These are phyloP conservation scores for Phaeoacremonium minimum DNA, from an alignment of 2,329 filamentous ascomycete species.

Conservation along the genomic window DNA sequence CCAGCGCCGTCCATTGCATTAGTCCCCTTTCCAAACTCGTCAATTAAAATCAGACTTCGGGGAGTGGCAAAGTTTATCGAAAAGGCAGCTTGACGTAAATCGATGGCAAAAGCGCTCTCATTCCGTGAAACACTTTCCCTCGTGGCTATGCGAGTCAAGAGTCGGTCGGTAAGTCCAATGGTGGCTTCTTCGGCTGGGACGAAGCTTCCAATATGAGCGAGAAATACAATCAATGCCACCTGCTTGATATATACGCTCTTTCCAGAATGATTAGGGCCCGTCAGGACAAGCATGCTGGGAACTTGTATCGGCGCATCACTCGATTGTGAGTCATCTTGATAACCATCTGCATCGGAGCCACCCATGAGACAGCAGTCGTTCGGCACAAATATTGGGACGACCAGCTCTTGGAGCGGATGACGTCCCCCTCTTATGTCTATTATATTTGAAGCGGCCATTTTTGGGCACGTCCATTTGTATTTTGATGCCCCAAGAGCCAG, in stretches of 20 bases:
- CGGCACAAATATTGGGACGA: conserved; percentile 73
- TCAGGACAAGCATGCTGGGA: conserved; percentile 74
- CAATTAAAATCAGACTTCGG: conserved; percentile 79
- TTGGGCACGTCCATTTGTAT: conserved; percentile 67
- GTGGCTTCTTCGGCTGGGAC: conserved; percentile 74
- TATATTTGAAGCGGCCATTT: conserved; percentile 64
- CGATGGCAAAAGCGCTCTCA: conserved; percentile 66
- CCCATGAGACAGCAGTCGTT: conserved; percentile 73
- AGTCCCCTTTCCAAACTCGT: conserved; percentile 78
- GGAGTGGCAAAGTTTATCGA: conserved; percentile 70
- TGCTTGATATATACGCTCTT: conserved; percentile 97
- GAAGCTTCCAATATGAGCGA: conserved; percentile 90
- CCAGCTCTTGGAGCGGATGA: conserved; percentile 82
- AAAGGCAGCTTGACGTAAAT: conserved; percentile 81
- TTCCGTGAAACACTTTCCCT: conserved; percentile 56
- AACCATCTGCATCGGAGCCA: conserved; percentile 32
- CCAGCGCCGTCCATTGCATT: conserved; percentile 54
- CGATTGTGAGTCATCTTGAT: conserved; percentile 10
- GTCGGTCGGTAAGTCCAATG: conserved; percentile 88
- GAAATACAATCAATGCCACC: conserved; percentile 81
- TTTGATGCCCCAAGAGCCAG: conserved; percentile 72
- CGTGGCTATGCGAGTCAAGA: conserved; percentile 80
- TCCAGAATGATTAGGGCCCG: conserved; percentile 92
- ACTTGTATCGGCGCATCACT: conserved; percentile 10
- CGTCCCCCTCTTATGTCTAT: conserved; percentile 74